Base-by-base conservation (phyloP, 768 basidiomycete genomes). In the Austroboletus festivus region DNA sequence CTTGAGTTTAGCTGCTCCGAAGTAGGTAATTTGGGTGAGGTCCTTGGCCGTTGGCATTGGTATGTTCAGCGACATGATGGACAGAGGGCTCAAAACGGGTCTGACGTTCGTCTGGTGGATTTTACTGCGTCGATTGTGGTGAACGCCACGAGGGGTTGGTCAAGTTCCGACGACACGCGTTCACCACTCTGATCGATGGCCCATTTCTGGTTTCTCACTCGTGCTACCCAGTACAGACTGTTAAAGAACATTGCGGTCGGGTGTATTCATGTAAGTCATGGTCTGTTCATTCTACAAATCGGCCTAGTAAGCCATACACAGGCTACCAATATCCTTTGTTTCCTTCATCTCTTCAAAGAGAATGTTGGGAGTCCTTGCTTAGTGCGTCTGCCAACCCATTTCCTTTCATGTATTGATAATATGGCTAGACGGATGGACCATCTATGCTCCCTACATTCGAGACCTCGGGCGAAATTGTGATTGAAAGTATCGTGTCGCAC, bases 361-460 rank as follows among this genome's bases (percentile, higher is more conserved):
- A 78, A 86, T 63, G 65, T 89, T 16, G 84, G 76, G 23, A 74
- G 75, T 21, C 65, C 78, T 48, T 77, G 81, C 35, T 53, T 71
- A 39, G 85, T 86, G 56, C 41, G 72, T 61, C 38, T 42, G 56
- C 21, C 16, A 21, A 34, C 38, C 35, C 43, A 4, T 15, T 12
- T 26, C 50, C 28, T 48, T 21, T 44, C 24, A 15, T 20, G 44
- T 50, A 12, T 22, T 53, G 26, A 38, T 19, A 5, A 44, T 22
- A 15, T 23, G 13, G 22, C 28, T 52, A 90, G 89, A 83, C 82
- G 67, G 47, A 67, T 41, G 89, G 89, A 7, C 82, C 83, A 8
- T 91, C 89, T 37, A 91, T 91, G 89, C 73, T 89, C 22, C 89
- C 89, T 6, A 91, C 87, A 1, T 72, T 91, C 42, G 78, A 73